Conservation (phyloP, 23 red algal species). For the Pyropia haitanensis region DNA sequence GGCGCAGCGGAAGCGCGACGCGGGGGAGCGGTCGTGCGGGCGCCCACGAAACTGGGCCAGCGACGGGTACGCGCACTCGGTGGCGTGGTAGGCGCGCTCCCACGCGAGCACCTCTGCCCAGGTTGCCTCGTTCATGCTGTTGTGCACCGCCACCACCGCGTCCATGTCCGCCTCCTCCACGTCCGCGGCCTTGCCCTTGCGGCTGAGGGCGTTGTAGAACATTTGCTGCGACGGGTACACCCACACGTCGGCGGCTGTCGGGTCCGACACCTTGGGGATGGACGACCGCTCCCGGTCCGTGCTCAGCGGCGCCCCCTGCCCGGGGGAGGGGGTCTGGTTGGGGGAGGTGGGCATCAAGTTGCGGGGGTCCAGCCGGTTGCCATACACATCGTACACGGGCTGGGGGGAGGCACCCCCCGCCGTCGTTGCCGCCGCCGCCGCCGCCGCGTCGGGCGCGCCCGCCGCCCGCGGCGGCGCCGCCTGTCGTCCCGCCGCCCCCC, state of each 20-base stretch:
- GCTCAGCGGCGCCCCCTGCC: constrained; percentile 31
- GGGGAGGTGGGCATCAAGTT: constrained; percentile 67
- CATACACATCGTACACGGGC: constrained; percentile 67
- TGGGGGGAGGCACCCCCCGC: too few relatives aligned
- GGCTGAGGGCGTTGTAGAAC: constrained; percentile 75
- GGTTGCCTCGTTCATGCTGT: constrained; percentile 75
- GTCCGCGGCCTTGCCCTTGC: constrained; percentile 70
- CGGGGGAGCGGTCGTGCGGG: constrained; percentile 63
- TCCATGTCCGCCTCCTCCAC: constrained; percentile 62
- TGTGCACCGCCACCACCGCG: constrained; percentile 62
- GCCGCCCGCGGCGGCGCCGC: too few relatives aligned
- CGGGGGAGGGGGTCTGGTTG: constrained; percentile 71
- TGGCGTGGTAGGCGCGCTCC: constrained; percentile 52
- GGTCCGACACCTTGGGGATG: constrained; percentile 44
- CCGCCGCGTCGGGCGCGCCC: too few relatives aligned
- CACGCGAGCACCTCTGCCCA: constrained; percentile 64
- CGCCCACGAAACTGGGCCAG: constrained; percentile 43
- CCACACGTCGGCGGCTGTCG: constrained; percentile 17
- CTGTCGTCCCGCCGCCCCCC: too few relatives aligned
- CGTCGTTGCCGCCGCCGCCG: too few relatives aligned
- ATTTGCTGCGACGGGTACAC: constrained; percentile 74
- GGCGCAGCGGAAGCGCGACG: constrained; percentile 29
- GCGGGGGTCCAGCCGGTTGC: constrained; percentile 41
- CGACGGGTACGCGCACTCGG: constrained; percentile 38
- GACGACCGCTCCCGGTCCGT: constrained; percentile 48